Percentiles rank a stretch among this genome's conserved stretches.
Conservation (phyloP, 2,329 filamentous ascomycete species). For the Trichoderma afroharzianum region DNA sequence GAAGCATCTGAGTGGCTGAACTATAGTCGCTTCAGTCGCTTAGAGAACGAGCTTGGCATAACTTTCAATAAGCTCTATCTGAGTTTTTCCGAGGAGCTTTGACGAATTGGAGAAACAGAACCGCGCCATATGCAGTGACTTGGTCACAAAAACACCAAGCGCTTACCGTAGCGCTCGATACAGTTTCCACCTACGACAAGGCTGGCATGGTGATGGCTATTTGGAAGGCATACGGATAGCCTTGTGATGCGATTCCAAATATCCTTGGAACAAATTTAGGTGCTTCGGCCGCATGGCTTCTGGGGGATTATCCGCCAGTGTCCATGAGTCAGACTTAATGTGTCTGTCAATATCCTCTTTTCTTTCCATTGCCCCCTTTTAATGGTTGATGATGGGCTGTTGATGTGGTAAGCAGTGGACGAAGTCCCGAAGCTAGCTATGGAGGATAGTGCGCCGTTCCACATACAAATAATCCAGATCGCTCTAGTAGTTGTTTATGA, state of each 20-base stretch:
- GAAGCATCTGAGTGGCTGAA: conserved; percentile 1
- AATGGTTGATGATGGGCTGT: neutral
- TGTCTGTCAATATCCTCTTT: neutral
- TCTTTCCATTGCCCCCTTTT: neutral
- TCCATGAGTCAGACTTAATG: neutral
- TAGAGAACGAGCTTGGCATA: neutral
- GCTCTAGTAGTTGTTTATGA: neutral
- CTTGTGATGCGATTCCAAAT: neutral
- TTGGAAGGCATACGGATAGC: neutral
- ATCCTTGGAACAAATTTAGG: neutral
- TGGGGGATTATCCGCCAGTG: neutral
- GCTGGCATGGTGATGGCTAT: neutral
- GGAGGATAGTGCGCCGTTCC: neutral
- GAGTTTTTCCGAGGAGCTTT: neutral
- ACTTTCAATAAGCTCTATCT: neutral
- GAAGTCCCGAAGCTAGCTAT: neutral
- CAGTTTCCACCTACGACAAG: neutral
- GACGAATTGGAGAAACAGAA: neutral
- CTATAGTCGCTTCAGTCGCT: neutral
- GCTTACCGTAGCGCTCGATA: neutral
- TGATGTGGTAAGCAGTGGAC: conserved; percentile 6
- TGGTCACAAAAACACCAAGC: neutral
- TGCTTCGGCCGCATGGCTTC: neutral
- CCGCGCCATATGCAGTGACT: neutral
- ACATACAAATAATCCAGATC: neutral